A percentile compares a stretch with the other conserved stretches of the same genome.
Conservation (phyloP, 495 filamentous ascomycete species). For the Aspergillus wentii region DNA sequence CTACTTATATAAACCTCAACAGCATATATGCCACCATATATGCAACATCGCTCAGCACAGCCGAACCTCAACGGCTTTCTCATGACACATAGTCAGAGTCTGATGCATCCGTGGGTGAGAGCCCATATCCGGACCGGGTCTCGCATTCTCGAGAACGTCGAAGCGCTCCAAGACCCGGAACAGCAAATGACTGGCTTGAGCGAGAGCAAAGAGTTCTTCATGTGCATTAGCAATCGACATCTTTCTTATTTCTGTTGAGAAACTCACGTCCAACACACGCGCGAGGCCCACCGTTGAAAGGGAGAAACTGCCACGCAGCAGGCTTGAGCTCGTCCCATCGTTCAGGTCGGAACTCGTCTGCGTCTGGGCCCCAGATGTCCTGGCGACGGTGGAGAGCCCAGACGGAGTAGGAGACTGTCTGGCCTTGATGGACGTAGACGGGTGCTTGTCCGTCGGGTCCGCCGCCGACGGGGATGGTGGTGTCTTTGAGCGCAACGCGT, state of each 20-base stretch:
- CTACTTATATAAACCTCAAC: too few species aligned
- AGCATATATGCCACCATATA: too few species aligned
- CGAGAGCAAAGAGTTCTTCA: conserved; percentile 73
- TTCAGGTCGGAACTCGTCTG: conserved; percentile 62
- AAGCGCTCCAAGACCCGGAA: conserved; percentile 69
- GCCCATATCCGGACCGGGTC: conserved; percentile 23
- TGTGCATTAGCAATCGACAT: too few species aligned
- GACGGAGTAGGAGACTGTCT: conserved; percentile 50
- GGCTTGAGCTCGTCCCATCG: conserved; percentile 60
- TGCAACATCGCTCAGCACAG: too few species aligned
- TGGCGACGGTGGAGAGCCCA: conserved; percentile 77
- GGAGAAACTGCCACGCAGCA: conserved; percentile 66
- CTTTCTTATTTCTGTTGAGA: background rate
- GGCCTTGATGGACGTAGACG: conserved; percentile 62
- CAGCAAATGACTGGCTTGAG: conserved; percentile 73
- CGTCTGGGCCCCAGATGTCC: conserved; percentile 42
- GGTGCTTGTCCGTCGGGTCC: conserved; percentile 65
- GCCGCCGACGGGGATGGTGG: conserved; percentile 74
- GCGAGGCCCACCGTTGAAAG: conserved; percentile 77
- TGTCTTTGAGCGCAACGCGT: conserved; percentile 67
- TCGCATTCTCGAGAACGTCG: conserved; percentile 38
- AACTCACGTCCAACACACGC: conserved; percentile 86
- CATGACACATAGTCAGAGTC: conserved; percentile 37
- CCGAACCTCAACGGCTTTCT: conserved; percentile 29
- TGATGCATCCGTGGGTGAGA: conserved; percentile 25